Conservation (phyloP, 768 basidiomycete species). For the Daedaleopsis sinensis region DNA sequence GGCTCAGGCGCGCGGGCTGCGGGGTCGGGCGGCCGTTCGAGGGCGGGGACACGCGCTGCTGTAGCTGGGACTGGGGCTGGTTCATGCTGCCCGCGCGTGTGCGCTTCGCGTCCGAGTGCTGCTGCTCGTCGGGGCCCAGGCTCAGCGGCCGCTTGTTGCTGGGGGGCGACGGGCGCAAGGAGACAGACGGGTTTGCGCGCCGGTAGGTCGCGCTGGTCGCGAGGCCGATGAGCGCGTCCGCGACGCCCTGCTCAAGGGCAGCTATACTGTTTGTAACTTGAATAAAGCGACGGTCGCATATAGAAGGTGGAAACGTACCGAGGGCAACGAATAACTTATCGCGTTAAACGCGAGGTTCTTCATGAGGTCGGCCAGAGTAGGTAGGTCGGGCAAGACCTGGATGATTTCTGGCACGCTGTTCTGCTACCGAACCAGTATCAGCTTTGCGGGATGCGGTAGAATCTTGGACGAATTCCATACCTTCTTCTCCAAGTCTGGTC, state of each 20-base stretch:
- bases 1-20: constrained; percentile 71
- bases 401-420: constrained; percentile 87
- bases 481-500: constrained; percentile 92
- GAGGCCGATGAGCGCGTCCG: too few species aligned
- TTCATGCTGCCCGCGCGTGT: constrained; percentile 89
- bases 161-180: too few species aligned
- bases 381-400: too few species aligned
- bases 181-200: too few species aligned
- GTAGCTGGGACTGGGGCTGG: too few species aligned
- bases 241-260: constrained; percentile 87
- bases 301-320: constrained; percentile 45
- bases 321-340: constrained; percentile 92
- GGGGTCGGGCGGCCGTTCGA: constrained; percentile 93
- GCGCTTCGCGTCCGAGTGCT: constrained; percentile 83
- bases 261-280: constrained; percentile 48
- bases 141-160: too few species aligned
- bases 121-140: constrained; percentile 82
- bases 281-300: neutral
- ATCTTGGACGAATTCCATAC: constrained; percentile 42
- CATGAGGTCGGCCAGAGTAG: constrained; percentile 82
- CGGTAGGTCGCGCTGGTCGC: too few species aligned
- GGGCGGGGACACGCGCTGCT: constrained; percentile 97
- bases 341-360: constrained; percentile 90
- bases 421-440: constrained; percentile 48
- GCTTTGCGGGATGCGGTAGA: too few species aligned